Conservation (phyloP, 139 green algal genomes). For the Chlorella sp. region DNA sequence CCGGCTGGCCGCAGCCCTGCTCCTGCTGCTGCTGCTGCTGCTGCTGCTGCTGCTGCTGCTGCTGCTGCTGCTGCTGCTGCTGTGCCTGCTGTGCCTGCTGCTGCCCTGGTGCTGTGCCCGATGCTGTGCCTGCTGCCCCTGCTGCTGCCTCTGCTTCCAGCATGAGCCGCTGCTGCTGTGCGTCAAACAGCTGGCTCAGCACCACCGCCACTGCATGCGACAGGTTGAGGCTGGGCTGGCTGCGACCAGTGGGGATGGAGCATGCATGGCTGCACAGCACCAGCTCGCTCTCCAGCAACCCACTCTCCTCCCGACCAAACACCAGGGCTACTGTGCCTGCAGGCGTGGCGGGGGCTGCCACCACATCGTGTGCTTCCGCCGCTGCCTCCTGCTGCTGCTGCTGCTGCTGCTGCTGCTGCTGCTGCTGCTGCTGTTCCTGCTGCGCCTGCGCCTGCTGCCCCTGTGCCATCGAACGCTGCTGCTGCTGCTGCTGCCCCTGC, state of each 20-base stretch:
- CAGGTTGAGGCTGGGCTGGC: slow-evolving; percentile 77
- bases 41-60: neutral
- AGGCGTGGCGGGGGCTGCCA: neutral
- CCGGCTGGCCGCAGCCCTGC: neutral
- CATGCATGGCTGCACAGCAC: slow-evolving; percentile 72
- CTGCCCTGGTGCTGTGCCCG: neutral
- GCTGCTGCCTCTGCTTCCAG: neutral
- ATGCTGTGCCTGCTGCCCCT: neutral
- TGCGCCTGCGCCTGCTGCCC: neutral
- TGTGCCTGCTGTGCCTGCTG: slow-evolving; percentile 7
- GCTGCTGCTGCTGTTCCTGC: neutral
- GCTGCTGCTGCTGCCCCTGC: neutral
- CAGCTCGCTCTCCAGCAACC: slow-evolving; percentile 76
- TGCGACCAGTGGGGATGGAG: slow-evolving; percentile 69
- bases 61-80: neutral
- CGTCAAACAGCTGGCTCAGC: slow-evolving; percentile 60
- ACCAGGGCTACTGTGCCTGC: slow-evolving; percentile 63
- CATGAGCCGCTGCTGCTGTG: slow-evolving; percentile 24
- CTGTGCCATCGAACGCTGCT: no score
- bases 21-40: neutral
- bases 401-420: neutral
- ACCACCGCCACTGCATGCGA: slow-evolving; percentile 76
- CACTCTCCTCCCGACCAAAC: slow-evolving; percentile 82
- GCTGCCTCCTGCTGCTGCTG: neutral
- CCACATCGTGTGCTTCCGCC: neutral